phyloP scores from a whole-genome alignment of 2,329 filamentous ascomycete species.

The Helicocarpus griseus region DNA sequence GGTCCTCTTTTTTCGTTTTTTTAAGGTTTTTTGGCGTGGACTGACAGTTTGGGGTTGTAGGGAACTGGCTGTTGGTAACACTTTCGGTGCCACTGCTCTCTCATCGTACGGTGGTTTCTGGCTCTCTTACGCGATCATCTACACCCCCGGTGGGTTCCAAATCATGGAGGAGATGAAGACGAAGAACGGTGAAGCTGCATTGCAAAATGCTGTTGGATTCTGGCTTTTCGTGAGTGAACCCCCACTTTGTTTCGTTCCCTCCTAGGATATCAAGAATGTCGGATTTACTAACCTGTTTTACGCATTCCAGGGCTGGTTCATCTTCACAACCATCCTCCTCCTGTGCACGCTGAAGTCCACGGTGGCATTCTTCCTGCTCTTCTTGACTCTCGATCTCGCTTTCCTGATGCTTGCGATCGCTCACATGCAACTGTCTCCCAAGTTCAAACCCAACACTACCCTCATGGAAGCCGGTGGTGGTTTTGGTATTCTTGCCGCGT shows the following conservation, averaged over 20 bases:
- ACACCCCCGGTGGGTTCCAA: constrained; percentile 58
- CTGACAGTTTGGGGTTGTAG: constrained; percentile 30
- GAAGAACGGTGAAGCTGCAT: constrained; percentile 27
- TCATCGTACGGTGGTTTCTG: constrained; percentile 80
- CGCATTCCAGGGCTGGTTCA: constrained; percentile 59
- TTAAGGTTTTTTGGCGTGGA: neutral
- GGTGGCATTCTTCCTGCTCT: constrained; percentile 66
- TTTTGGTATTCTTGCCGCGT: constrained; percentile 72
- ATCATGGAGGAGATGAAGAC: constrained; percentile 42
- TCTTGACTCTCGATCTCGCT: constrained; percentile 65
- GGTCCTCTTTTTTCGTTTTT: neutral
- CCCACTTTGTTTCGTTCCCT: neutral
- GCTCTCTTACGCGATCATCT: constrained; percentile 63
- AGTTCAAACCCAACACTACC: constrained; percentile 31
- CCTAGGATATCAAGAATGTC: neutral
- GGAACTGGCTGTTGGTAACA: constrained; percentile 84
- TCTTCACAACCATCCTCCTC: constrained; percentile 68
- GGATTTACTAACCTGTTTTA: neutral
- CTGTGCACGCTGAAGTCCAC: constrained; percentile 68
- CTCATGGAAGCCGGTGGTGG: constrained; percentile 63
- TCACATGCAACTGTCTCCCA: constrained; percentile 47
- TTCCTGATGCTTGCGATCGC: constrained; percentile 63
- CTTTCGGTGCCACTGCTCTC: constrained; percentile 71
- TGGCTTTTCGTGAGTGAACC: constrained; percentile 51
- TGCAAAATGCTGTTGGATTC: constrained; percentile 57